Base-by-base conservation (phyloP, 2,329 filamentous ascomycete species). In the Fusarium sp. region DNA sequence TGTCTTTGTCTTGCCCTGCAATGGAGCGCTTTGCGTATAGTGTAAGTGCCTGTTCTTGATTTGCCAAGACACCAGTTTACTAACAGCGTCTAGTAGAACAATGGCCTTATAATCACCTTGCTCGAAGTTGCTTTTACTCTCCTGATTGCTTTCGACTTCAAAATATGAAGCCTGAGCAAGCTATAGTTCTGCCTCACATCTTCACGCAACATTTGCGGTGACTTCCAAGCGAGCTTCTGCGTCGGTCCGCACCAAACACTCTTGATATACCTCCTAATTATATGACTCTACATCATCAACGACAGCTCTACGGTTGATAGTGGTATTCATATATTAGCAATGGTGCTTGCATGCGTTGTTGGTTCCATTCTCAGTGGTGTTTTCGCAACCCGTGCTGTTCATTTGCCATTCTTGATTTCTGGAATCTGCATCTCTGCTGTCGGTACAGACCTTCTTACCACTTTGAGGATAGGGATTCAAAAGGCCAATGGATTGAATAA, bases 201-300 rank as follows among this genome's bases (percentile, higher is more conserved):
- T 75, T 83, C 56, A 73, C 78, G 80, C 28, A 80, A 76, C 56
- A 77, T 83, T 36, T 54, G 74, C 17, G 72, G 78, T 21, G 79
- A 76, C 11, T 74, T 78, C 46, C 77, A 70, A 47, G 67, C 75
- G 12, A 65, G 53, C 38, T 55, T 67, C 23, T 69, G 65, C 21
- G 38, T 73, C 15, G 76, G 77, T 1, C 71, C 77, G 2, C 65
- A 77, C 56, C 68, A 74, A 50, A 73, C 61, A 56, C 51, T 73
- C 4, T 40, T 65, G 12, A 44, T 57, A 8, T 83, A 83, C 71
- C 85, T 79, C 71, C 74, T 85, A 7, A 82, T 83, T 15, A 78
- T 85, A 59, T 86, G 83, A 81, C 85, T 84, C 73, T 83, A 85
- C 64, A 80, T 79, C 12, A 79, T 83, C 52, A 74, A 80, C 45